These are phyloP conservation scores for Apiospora kogelbergensis DNA, from an alignment of 2,329 filamentous ascomycete genomes.

Conservation along the genomic window DNA sequence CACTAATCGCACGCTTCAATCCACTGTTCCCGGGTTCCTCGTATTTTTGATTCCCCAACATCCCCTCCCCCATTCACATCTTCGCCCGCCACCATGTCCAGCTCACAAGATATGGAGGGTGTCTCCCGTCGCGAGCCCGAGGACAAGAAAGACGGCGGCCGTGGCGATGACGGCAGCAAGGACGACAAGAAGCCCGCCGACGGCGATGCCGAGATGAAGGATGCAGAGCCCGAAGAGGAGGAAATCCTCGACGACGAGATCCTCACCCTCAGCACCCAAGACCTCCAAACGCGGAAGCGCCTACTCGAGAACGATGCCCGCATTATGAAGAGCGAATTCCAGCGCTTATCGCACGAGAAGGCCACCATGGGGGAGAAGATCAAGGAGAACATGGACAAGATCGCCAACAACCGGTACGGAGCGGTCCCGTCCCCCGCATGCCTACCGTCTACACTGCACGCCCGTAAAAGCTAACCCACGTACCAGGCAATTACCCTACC, in stretches of 20 bases:
- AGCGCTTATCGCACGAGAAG: constrained; percentile 93
- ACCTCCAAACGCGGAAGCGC: constrained; percentile 87
- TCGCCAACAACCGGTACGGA: constrained; percentile 89
- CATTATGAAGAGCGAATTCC: constrained; percentile 98
- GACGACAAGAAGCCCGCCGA: constrained; percentile 55
- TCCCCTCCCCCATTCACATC: background rate
- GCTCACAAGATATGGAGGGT: constrained; percentile 26
- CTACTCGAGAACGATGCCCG: constrained; percentile 95
- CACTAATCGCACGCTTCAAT: background rate
- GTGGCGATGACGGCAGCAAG: constrained; percentile 56
- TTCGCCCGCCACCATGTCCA: constrained; percentile 28
- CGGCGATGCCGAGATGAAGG: constrained; percentile 89
- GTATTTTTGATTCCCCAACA: background rate
- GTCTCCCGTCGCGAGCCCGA: constrained; percentile 28
- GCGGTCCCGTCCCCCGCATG: background rate
- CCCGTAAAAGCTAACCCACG: constrained; percentile 20
- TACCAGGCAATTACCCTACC: constrained; percentile 90
- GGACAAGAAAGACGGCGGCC: constrained; percentile 55
- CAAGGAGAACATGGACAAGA: constrained; percentile 98
- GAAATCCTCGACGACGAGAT: constrained; percentile 92
- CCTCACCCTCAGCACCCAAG: constrained; percentile 86
- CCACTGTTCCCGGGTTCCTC: background rate
- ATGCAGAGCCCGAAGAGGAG: constrained; percentile 72
- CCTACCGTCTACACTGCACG: constrained; percentile 7
- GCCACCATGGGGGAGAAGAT: constrained; percentile 97